Percentiles rank a stretch among this genome's conserved stretches.
phyloP scores from a whole-genome alignment of 1,284 basidiomycete genomes.

The Malassezia sp. region DNA sequence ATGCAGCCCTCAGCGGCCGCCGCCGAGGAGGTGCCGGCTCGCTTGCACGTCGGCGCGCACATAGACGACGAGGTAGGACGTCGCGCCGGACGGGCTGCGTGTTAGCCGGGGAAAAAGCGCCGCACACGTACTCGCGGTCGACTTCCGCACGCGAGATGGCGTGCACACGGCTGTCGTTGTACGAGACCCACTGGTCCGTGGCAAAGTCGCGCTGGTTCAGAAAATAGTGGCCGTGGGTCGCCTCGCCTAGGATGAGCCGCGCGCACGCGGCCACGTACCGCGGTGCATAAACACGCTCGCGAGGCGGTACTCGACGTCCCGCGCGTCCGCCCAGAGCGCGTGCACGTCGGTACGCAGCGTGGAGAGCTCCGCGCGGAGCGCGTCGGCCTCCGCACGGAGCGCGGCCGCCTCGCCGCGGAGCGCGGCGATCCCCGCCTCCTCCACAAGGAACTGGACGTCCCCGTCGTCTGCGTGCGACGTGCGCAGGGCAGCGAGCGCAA shows the following conservation, averaged over 20 bases:
- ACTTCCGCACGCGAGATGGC: slow-evolving; percentile 23
- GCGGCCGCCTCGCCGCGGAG: slow-evolving; percentile 1
- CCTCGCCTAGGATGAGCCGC: slow-evolving; percentile 25
- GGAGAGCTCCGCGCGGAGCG: slow-evolving; percentile 56
- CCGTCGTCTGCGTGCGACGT: neutral
- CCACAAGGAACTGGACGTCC: neutral
- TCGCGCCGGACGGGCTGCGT: slow-evolving; percentile 29
- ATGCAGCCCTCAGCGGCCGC: neutral
- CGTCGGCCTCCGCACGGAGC: slow-evolving; percentile 21
- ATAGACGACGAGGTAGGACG: slow-evolving; percentile 42
- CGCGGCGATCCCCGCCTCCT: neutral
- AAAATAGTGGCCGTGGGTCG: slow-evolving; percentile 44
- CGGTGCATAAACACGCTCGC: slow-evolving; percentile 94
- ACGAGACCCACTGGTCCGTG: slow-evolving; percentile 31
- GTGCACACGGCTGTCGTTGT: slow-evolving; percentile 34
- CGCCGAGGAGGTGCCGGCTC: slow-evolving; percentile 16
- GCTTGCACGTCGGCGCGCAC: slow-evolving; percentile 25
- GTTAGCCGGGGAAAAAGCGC: slow-evolving; percentile 2
- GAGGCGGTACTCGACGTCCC: slow-evolving; percentile 67
- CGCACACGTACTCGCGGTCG: slow-evolving; percentile 21
- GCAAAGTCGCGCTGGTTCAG: slow-evolving; percentile 25
- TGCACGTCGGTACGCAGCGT: slow-evolving; percentile 63
- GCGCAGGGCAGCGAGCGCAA: neutral
- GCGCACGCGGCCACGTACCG: slow-evolving; percentile 8
- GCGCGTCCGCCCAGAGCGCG: slow-evolving; percentile 62